Percentiles rank a stretch among this genome's conserved stretches.
These are phyloP conservation scores for Coniochaeta hoffmannii DNA, from an alignment of 2,329 filamentous ascomycete genomes.

Conservation along the genomic window DNA sequence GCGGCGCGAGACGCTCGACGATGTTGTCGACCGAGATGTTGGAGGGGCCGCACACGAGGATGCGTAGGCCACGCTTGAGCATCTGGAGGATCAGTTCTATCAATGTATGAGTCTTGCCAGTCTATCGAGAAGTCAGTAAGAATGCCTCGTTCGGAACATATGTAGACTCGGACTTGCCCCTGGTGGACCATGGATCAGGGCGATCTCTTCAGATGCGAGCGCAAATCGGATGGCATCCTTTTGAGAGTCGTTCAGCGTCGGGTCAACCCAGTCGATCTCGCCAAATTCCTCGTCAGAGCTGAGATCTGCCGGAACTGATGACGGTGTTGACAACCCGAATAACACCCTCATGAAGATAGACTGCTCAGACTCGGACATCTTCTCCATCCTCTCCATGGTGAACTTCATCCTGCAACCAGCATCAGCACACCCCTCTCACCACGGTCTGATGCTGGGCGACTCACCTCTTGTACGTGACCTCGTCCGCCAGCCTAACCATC, in stretches of 20 bases:
- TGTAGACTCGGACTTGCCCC: constrained; percentile 44
- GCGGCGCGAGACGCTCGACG: constrained; percentile 79
- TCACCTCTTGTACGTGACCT: constrained; percentile 56
- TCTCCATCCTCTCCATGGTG: constrained; percentile 52
- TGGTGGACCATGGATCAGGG: constrained; percentile 88
- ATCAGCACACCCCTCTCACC: background rate
- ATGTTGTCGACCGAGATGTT: constrained; percentile 99
- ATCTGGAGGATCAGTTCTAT: constrained; percentile 95
- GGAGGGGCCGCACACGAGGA: constrained; percentile 92
- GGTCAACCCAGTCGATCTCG: constrained; percentile 53
- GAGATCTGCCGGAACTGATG: constrained; percentile 35
- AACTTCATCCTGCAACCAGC: constrained; percentile 46
- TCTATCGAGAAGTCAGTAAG: constrained; percentile 35
- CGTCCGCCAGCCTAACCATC: constrained; percentile 61
- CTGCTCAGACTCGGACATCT: constrained; percentile 50
- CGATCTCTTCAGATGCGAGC: constrained; percentile 71
- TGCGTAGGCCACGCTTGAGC: constrained; percentile 60
- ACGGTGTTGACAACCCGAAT: constrained; percentile 51
- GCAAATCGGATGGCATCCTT: constrained; percentile 73
- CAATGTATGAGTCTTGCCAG: constrained; percentile 92
- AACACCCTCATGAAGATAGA: constrained; percentile 54
- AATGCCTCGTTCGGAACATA: background rate
- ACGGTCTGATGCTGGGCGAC: background rate
- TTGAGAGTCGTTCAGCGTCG: constrained; percentile 56
- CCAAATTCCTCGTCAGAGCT: constrained; percentile 31